Conservation (phyloP, 805 yeast species). For the Ogataea chonburiensis region DNA sequence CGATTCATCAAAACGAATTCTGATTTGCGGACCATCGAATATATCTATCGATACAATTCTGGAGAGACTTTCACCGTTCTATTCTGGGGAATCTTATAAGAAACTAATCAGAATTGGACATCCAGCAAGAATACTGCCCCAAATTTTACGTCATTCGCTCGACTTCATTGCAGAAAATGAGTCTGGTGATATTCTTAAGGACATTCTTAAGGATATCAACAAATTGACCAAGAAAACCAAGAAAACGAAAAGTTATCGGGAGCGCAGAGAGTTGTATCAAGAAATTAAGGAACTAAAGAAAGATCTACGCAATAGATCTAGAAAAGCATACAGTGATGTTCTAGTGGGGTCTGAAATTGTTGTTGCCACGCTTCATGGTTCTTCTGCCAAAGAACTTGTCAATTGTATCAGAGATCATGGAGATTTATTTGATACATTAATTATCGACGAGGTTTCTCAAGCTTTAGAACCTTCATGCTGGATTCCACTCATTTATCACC, state of each 20-base stretch:
- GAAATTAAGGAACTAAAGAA: slow-evolving; percentile 67
- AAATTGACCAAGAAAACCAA: slow-evolving; percentile 42
- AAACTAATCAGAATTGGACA: slow-evolving; percentile 82
- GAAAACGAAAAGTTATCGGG: slow-evolving; percentile 57
- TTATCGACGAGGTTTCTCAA: slow-evolving; percentile 95
- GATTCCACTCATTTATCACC: slow-evolving; percentile 80
- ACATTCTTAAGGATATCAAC: slow-evolving; percentile 70
- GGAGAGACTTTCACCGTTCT: slow-evolving; percentile 58
- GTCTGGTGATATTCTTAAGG: slow-evolving; percentile 60
- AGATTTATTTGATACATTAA: slow-evolving; percentile 67
- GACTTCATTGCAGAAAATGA: slow-evolving; percentile 65
- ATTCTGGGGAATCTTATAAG: slow-evolving; percentile 38
- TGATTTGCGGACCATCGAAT: slow-evolving; percentile 94
- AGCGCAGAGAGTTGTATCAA: slow-evolving; percentile 63
- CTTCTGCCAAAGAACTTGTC: slow-evolving; percentile 71
- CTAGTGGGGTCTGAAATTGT: slow-evolving; percentile 65
- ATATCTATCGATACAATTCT: slow-evolving; percentile 88
- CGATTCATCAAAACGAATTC: slow-evolving; percentile 43
- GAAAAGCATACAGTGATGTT: slow-evolving; percentile 56
- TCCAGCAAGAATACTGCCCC: slow-evolving; percentile 76
- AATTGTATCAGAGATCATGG: slow-evolving; percentile 38
- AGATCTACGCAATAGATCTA: slow-evolving; percentile 69
- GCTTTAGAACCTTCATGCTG: slow-evolving; percentile 94
- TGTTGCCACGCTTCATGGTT: slow-evolving; percentile 83
- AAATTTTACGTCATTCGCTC: slow-evolving; percentile 67